A percentile compares a stretch with the other conserved stretches of the same genome.
Evolutionary conservation across 306 rosid genomes (phyloP).

Genomic region (Vigna mungo): DNA sequence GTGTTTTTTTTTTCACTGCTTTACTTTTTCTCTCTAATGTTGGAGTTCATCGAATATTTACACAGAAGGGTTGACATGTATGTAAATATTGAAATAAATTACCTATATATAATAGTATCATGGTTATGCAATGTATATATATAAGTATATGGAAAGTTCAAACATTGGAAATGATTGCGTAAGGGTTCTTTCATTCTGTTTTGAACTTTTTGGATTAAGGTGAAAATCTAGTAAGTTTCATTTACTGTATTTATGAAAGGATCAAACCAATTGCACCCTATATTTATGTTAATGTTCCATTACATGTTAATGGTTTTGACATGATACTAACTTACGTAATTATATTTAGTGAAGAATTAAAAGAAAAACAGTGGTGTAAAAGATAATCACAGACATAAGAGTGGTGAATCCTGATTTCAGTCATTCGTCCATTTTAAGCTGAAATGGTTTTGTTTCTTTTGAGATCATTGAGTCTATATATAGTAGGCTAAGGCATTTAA

Average conservation of each 20-base stretch:
- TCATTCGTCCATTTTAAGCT: background rate
- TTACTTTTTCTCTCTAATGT: no score
- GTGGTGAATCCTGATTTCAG: background rate
- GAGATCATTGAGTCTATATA: background rate
- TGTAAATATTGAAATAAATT: background rate
- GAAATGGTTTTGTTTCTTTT: background rate
- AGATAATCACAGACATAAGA: no score
- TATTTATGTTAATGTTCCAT: background rate
- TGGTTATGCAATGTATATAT: background rate
- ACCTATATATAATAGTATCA: background rate
- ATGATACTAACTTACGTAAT: no score
- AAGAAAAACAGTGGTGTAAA: no score
- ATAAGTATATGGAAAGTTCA: background rate
- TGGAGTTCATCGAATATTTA: background rate
- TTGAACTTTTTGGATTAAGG: background rate
- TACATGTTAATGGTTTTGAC: no score
- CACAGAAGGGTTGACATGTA: background rate
- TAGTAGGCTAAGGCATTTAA: background rate
- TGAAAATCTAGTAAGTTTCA: background rate
- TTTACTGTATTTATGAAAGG: background rate
- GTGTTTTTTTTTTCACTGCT: background rate
- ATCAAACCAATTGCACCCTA: background rate
- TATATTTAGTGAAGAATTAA: no score
- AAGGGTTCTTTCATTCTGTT: background rate
- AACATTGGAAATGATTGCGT: constrained; percentile 7